Evolutionary conservation across 2,329 filamentous ascomycete genomes (phyloP), one percentile per base, ranked within the genome.

Genomic region (Epichloe brachyelytri): DNA sequence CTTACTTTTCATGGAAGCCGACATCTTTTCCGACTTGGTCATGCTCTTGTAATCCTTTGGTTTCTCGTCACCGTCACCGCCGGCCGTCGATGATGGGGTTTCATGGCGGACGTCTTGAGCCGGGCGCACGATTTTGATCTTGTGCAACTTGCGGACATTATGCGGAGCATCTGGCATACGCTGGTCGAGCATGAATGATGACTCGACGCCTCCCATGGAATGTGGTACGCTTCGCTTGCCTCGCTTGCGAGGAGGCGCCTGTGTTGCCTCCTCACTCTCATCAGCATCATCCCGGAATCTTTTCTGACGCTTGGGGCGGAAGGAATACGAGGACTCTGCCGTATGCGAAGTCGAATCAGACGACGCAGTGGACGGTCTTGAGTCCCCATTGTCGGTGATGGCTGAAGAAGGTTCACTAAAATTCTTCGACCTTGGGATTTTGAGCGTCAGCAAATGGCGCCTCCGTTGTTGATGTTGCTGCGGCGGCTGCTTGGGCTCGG

Each of bases 21-120:
- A 79, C 78, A 82, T 81, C 70, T 82, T 82, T 65, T 82, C 78
- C 33, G 76, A 79, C 66, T 82, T 82, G 46, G 76, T 80, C 77
- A 81, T 80, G 43, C 74, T 70, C 37, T 74, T 73, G 58, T 81
- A 81, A 49, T 79, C 76, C 65, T 80, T 80, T 45, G 57, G 61
- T 17, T 62, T 59, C 52, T 74, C 70, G 26, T 72, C 70, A 14
- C 59, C 64, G 11, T 67, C 66, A 4, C 63, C 66, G 4, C 49
- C 52, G 22, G 56, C 50, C 17, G 51, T 46, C 15, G 56, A 63
- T 52, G 57, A 53, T 3, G 63, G 62, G 7, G 62, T 65, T 33
- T 60, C 63, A 50, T 64, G 63, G 52, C 65, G 64, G 49, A 54
- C 57, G 14, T 57, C 57, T 10, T 49, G 52, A 6, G 51, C 51